Evolutionary conservation across 768 basidiomycete species (phyloP), one percentile per base, ranked within the genome.

Genomic region (Pisolithus microcarpus): DNA sequence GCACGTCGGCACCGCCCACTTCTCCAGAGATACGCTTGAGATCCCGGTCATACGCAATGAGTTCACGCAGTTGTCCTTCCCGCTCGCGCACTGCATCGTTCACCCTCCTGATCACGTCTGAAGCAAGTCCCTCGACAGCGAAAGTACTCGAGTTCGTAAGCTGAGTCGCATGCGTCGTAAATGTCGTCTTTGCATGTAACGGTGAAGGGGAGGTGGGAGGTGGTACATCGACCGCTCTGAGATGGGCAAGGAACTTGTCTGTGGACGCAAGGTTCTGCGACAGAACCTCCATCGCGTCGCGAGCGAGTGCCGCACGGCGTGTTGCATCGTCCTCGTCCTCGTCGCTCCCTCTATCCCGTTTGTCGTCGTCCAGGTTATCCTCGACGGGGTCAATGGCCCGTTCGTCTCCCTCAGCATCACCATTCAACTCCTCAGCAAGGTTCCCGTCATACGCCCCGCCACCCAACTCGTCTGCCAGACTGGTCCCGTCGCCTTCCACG

Each of bases 21-120:
- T 91, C 88, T 5, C 78, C 80, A 1, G 82, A 80, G 57, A 90
- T 86, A 62, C 81, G 81, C 57, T 79, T 76, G 61, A 93, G 81
- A 66, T 91, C 85, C 48, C 88, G 78, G 60, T 92, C 90, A 61
- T 77, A 85, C 55, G 83, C 86, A 34, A 84, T 70, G 48, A 93
- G 67, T 60, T 83, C 87, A 47, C 91, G 83, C 4, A 90, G 79
- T 67, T 93, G 91, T 3, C 75, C 77, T 64, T 93, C 91, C 51
- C 91, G 79, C 58, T 89, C 84, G 43, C 82, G 80, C 34, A 80
- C 78, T 11, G 82, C 78, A 50, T 86, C 84, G 65, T 91, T 85
- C 53, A 92, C 76, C 34, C 78, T 76, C 36, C 88, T 78, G 58
- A 94, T 87, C 54, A 90, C 75, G 56, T 86, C 80, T 16, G 84